These are phyloP conservation scores for Tylopilus orsonianus DNA, from an alignment of 1,284 basidiomycete genomes.

Conservation along the genomic window DNA sequence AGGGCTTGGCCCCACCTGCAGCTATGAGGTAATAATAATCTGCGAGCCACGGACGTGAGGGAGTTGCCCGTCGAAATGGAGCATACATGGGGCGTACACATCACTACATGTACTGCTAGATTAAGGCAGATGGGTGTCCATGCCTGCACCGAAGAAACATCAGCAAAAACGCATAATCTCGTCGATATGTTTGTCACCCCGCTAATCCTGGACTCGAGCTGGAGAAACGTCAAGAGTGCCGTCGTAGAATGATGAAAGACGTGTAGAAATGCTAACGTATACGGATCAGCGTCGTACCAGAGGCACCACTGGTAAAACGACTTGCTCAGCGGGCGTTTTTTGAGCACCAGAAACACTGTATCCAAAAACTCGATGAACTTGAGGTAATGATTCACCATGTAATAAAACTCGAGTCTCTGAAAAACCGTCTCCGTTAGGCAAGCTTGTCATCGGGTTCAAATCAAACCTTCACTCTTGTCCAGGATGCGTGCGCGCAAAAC, in stretches of 20 bases:
- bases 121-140: constrained; percentile 95
- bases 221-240: constrained; percentile 89
- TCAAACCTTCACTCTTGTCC: constrained; percentile 70
- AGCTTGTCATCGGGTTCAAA: neutral
- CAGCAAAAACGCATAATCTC: constrained; percentile 10
- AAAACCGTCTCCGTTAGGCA: constrained; percentile 12
- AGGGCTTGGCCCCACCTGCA: constrained; percentile 89
- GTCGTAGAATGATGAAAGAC: constrained; percentile 98
- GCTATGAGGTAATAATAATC: constrained; percentile 98
- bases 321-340: constrained; percentile 93
- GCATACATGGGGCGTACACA: constrained; percentile 68
- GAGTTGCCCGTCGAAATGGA: neutral
- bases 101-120: constrained; percentile 91
- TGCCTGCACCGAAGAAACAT: constrained; percentile 51
- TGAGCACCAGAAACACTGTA: constrained; percentile 93
- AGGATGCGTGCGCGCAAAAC: constrained; percentile 78
- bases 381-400: constrained; percentile 98
- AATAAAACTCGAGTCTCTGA: constrained; percentile 85
- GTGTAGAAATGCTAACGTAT: constrained; percentile 81
- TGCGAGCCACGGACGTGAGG: constrained; percentile 32
- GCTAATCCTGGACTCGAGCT: constrained; percentile 86
- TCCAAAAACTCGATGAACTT: constrained; percentile 93
- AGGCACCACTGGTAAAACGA: constrained; percentile 10
- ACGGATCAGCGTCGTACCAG: neutral
- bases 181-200: constrained; percentile 52